A percentile compares a stretch with the other conserved stretches of the same genome.
Evolutionary conservation across 1,284 basidiomycete genomes (phyloP).

Genomic region (Farysia itapuensis): DNA sequence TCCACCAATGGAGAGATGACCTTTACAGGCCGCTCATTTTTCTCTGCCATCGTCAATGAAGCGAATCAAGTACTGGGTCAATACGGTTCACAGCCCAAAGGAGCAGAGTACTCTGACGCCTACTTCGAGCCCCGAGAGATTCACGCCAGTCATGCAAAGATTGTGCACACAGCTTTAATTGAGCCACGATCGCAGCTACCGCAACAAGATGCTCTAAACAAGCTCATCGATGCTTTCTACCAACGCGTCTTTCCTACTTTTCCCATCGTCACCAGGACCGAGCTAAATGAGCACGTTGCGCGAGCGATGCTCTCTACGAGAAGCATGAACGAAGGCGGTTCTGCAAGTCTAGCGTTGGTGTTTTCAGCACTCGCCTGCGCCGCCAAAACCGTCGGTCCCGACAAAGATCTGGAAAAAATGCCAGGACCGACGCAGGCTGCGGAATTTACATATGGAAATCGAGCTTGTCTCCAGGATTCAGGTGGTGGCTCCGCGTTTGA

Average conservation of each 20-base stretch:
- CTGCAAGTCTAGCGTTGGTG: slow-evolving; percentile 2
- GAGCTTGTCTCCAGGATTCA: too few species aligned
- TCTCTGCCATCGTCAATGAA: background rate
- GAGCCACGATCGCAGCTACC: background rate
- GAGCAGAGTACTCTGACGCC: too few species aligned
- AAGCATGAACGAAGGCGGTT: background rate
- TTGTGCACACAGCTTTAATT: background rate
- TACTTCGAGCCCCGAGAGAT: too few species aligned
- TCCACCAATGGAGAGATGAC: background rate
- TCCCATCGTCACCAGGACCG: slow-evolving; percentile 2
- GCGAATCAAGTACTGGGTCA: background rate
- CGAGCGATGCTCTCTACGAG: background rate
- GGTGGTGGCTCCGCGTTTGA: too few species aligned
- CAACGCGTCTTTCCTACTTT: slow-evolving; percentile 7
- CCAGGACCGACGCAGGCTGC: too few species aligned
- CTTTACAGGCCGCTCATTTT: background rate
- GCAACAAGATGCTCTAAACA: background rate
- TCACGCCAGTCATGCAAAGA: too few species aligned
- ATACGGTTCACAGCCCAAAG: too few species aligned
- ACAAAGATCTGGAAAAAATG: too few species aligned
- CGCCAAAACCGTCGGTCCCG: too few species aligned
- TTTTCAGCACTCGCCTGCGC: slow-evolving; percentile 8
- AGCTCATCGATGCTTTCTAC: slow-evolving; percentile 9
- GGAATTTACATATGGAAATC: too few species aligned
- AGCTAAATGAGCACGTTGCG: background rate